Evolutionary conservation across 164 flowering plant genomes (phyloP).

Genomic region (Platanus orientalis): DNA sequence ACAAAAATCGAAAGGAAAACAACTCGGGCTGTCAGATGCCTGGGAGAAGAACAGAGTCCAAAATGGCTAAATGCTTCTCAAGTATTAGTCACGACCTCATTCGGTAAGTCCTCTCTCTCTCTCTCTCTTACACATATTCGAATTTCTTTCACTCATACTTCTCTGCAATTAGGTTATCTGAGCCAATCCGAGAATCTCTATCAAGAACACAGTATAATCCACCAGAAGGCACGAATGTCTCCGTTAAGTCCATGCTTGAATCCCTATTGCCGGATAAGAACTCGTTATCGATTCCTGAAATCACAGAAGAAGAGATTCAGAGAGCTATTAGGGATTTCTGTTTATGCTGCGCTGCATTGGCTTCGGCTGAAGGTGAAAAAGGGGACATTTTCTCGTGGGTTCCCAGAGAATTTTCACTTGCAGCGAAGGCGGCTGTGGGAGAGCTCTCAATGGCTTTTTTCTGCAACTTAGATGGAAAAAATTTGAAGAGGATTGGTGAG

Average conservation of each 20-base stretch:
- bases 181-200: slow-evolving; percentile 39
- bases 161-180: slow-evolving; percentile 39
- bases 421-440: slow-evolving; percentile 38
- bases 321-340: slow-evolving; percentile 43
- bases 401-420: slow-evolving; percentile 37
- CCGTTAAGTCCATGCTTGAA: slow-evolving; percentile 47
- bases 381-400: slow-evolving; percentile 53
- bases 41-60: not conserved
- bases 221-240: slow-evolving; percentile 41
- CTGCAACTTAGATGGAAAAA: slow-evolving; percentile 14
- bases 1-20: too few species aligned
- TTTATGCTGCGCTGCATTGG: slow-evolving; percentile 64
- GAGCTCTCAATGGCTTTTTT: slow-evolving; percentile 36
- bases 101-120: slow-evolving; percentile 26
- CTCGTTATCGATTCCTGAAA: slow-evolving; percentile 3
- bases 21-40: too few species aligned
- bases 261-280: slow-evolving; percentile 38
- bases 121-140: slow-evolving; percentile 3
- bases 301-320: slow-evolving; percentile 14
- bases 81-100: slow-evolving; percentile 23
- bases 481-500: slow-evolving; percentile 22
- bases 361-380: slow-evolving; percentile 35
- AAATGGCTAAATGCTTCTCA: slow-evolving; percentile 25
- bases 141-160: not conserved
- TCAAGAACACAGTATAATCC: slow-evolving; percentile 34